Percentiles rank a stretch among this genome's conserved stretches.
These are phyloP conservation scores for Blastomyces parvus DNA, from an alignment of 2,329 filamentous ascomycete species.

Conservation along the genomic window DNA sequence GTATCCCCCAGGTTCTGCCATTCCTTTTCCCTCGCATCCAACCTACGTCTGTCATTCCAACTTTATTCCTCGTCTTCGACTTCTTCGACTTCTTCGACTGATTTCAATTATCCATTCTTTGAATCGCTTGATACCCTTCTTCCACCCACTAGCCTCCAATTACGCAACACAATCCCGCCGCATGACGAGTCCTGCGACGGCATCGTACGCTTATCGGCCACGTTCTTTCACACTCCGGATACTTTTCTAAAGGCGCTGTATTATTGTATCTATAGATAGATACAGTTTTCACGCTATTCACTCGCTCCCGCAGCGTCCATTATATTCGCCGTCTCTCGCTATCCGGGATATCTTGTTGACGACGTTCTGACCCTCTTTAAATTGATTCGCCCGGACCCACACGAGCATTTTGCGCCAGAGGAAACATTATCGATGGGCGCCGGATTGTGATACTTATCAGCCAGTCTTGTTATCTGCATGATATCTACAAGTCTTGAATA, in stretches of 20 bases:
- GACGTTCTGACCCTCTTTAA: not conserved
- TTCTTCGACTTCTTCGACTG: too few species aligned
- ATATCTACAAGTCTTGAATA: not conserved
- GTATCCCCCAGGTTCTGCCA: not conserved
- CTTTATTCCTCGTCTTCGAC: not conserved
- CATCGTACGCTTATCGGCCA: not conserved
- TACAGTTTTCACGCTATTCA: not conserved
- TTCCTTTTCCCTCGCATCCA: not conserved
- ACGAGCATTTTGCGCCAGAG: too few species aligned
- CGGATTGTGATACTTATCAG: not conserved
- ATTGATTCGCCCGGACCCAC: not conserved
- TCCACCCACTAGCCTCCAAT: not conserved
- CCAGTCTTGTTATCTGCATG: not conserved
- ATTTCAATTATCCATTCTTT: not conserved
- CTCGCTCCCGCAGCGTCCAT: not conserved
- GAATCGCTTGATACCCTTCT: not conserved
- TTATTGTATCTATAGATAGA: constrained; percentile 1
- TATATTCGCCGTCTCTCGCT: not conserved
- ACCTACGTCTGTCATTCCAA: not conserved
- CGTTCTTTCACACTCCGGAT: not conserved
- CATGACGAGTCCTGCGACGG: not conserved
- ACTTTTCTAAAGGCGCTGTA: not conserved
- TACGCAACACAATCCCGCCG: not conserved
- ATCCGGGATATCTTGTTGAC: not conserved
- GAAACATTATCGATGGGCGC: not conserved